Percentiles rank a stretch among this genome's conserved stretches.
These are phyloP conservation scores for Dactylonectria macrodidyma DNA, from an alignment of 2,329 filamentous ascomycete genomes.

Conservation along the genomic window DNA sequence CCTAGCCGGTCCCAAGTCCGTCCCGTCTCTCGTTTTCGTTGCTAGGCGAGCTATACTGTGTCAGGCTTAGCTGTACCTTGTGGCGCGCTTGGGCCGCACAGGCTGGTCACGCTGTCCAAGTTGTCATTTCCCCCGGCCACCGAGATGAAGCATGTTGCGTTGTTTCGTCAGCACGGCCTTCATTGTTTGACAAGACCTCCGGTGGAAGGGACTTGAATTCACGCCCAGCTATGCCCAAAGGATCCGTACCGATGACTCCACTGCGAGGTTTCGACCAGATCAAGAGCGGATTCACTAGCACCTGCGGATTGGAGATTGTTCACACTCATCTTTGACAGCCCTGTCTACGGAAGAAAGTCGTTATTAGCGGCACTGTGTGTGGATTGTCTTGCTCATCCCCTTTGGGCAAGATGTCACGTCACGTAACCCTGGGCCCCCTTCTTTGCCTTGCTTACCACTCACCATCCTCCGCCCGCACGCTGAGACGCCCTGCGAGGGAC, in stretches of 20 bases:
- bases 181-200: slow-evolving; percentile 3
- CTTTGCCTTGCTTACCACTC: slow-evolving; percentile 22
- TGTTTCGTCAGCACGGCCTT: slow-evolving; percentile 26
- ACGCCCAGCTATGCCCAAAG: slow-evolving; percentile 37
- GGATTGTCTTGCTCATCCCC: slow-evolving; percentile 25
- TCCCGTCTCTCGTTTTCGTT: slow-evolving; percentile 16
- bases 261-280: slow-evolving; percentile 33
- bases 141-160: slow-evolving; percentile 27
- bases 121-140: slow-evolving; percentile 46
- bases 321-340: slow-evolving; percentile 29
- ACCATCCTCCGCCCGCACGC: slow-evolving; percentile 14
- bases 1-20: slow-evolving; percentile 35
- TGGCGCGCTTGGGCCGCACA: slow-evolving; percentile 25
- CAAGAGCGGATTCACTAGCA: slow-evolving; percentile 23
- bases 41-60: slow-evolving; percentile 22
- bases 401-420: slow-evolving; percentile 43
- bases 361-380: slow-evolving; percentile 35
- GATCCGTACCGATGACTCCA: slow-evolving; percentile 41
- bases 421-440: slow-evolving; percentile 35
- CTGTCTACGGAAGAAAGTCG: neutral
- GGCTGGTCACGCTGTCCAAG: slow-evolving; percentile 47
- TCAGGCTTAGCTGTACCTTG: slow-evolving; percentile 30
- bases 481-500: slow-evolving; percentile 23
- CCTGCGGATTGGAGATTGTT: slow-evolving; percentile 35
- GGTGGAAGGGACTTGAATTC: slow-evolving; percentile 44